Conservation (phyloP, 1,284 basidiomycete species). For the Tylopilus sp. region DNA sequence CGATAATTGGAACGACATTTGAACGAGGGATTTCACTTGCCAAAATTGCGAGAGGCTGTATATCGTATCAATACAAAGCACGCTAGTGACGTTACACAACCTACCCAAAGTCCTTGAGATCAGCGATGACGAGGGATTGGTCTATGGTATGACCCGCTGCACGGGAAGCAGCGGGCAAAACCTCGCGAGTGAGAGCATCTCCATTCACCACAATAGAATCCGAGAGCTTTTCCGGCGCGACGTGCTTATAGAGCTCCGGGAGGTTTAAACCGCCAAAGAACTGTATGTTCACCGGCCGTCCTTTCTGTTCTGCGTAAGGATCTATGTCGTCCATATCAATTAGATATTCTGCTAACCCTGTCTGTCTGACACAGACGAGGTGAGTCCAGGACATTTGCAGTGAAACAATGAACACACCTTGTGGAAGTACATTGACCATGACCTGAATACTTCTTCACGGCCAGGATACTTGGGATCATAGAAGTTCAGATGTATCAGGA, state of each 20-base stretch:
- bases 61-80: background rate
- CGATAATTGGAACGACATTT: constrained; percentile 64
- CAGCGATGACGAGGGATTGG: constrained; percentile 60
- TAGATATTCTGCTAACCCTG: constrained; percentile 43
- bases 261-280: constrained; percentile 60
- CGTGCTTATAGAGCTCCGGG: constrained; percentile 56
- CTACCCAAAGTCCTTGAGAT: constrained; percentile 67
- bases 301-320: constrained; percentile 44
- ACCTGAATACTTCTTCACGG: constrained; percentile 62
- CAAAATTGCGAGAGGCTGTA: constrained; percentile 64
- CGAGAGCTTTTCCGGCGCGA: constrained; percentile 64
- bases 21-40: constrained; percentile 64
- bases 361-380: constrained; percentile 46
- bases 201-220: constrained; percentile 59
- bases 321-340: background rate
- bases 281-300: constrained; percentile 68
- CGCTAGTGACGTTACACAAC: constrained; percentile 12
- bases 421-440: constrained; percentile 74
- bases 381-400: background rate
- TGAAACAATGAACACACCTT: constrained; percentile 45
- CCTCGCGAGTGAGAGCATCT: constrained; percentile 61
- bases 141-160: constrained; percentile 50
- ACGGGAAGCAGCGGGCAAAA: constrained; percentile 61
- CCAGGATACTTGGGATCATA: constrained; percentile 57
- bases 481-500: constrained; percentile 2